Evolutionary conservation across 148 eudicot genomes (phyloP), one percentile per base, ranked within the genome.

Genomic region (Rhododendron vialii): DNA sequence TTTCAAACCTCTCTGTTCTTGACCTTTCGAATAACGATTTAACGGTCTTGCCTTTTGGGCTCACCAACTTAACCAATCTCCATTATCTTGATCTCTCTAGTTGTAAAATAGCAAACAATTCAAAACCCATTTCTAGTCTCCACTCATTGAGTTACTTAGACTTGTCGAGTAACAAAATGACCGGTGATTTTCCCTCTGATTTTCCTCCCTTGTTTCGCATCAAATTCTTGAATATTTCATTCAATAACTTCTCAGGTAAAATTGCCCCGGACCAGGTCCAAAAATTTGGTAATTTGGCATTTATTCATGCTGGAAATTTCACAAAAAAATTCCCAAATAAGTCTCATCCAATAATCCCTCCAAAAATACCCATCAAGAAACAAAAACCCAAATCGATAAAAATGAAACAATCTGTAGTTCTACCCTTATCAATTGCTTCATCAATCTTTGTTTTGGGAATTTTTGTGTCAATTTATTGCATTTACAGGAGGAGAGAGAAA

Each of bases 201-300:
- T 93, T 96, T 24, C 94, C 96, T 14, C 80, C 92, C 17, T 82
- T 95, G 26, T 11, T 35, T 5, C 81, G 89, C 0, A 87, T 95
- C 74, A 82, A 91, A 5, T 95, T 91, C 78, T 90, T 97, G 88
- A 97, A 97, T 65, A 82, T 95, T 87, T 97, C 99, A 9, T 89
- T 91, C 69, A 97, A 97, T 50, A 91, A 93, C 67, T 94, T 97
- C 90, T 90, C 89, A 7, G 98, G 93, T 15, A 76, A 78, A 43
- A 41, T 89, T 7, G 77, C 36, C 10, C 41, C 78, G 20, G 84
- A 86, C 3, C 45, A 80, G 5, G 24, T 89, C 14, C 35, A 83
- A 17, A 88, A 86, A 77, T 97, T 94, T 87, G 95, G 96, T 1
- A 84, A 90, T 3, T 92, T 92, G 15, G 85, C 98, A 0, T 95